Evolutionary conservation across 1,284 basidiomycete genomes (phyloP).

Genomic region (Ganoderma boninense): DNA sequence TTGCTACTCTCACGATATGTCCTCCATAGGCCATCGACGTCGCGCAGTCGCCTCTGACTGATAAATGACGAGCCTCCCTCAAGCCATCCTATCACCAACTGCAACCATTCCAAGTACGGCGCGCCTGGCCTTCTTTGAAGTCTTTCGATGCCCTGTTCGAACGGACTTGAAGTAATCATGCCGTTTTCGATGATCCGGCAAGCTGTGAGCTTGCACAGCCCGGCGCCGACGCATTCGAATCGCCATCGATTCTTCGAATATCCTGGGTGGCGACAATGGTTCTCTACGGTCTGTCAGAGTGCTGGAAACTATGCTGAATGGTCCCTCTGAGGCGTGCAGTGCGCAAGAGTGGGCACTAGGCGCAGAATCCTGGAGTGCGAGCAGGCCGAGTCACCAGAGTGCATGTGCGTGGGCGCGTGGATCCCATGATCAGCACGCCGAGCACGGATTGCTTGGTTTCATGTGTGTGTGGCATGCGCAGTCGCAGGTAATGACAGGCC

Average conservation of each 20-base stretch:
- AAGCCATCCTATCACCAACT: background rate
- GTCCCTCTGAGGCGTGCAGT: too few species aligned
- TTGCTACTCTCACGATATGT: too few species aligned
- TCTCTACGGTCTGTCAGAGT: background rate
- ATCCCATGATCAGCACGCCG: background rate
- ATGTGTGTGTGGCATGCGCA: background rate
- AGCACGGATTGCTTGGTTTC: background rate
- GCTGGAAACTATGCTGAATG: background rate
- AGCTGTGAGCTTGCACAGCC: background rate
- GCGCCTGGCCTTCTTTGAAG: background rate
- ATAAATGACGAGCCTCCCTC: background rate
- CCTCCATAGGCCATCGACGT: too few species aligned
- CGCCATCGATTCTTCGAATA: background rate
- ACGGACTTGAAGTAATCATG: background rate
- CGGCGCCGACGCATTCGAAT: background rate
- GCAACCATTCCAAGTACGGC: background rate
- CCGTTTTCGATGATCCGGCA: background rate
- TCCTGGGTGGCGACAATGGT: background rate
- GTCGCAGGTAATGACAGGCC: background rate
- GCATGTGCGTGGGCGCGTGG: background rate
- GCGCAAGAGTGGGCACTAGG: background rate
- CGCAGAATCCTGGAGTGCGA: background rate
- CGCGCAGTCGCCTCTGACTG: too few species aligned
- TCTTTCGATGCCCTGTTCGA: background rate
- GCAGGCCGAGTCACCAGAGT: background rate